Evolutionary conservation across 768 basidiomycete species (phyloP).

Genomic region (Tylopilus felleus): DNA sequence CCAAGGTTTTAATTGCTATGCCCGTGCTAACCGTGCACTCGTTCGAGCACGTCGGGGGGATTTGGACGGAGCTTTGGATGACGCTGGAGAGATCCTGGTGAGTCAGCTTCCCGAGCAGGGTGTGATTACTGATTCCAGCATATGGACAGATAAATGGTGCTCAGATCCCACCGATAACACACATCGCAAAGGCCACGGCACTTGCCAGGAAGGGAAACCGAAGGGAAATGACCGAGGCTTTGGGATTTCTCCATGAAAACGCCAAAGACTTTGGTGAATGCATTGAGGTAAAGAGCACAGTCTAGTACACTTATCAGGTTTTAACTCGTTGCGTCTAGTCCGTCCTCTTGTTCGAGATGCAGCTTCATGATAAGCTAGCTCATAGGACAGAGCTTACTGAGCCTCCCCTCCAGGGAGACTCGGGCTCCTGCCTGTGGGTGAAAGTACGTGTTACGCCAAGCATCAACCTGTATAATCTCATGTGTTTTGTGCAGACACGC

Average conservation of each 20-base stretch:
- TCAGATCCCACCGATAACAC: neutral
- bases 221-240: neutral
- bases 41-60: constrained; percentile 8
- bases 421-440: neutral
- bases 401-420: neutral
- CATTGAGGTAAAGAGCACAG: constrained; percentile 3
- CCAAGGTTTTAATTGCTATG: neutral
- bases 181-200: constrained; percentile 6
- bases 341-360: constrained; percentile 2
- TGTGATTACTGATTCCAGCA: neutral
- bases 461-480: neutral
- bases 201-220: neutral
- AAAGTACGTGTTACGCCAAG: neutral
- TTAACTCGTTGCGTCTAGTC: neutral
- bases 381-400: neutral
- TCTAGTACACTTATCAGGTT: neutral
- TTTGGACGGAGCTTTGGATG: constrained; percentile 5
- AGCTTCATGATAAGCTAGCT: neutral
- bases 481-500: neutral
- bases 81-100: constrained; percentile 1
- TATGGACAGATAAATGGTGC: neutral
- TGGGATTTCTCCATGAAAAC: neutral
- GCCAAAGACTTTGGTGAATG: constrained; percentile 1
- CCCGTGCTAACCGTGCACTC: constrained; percentile 14
- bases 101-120: neutral